Percentiles rank a stretch among this genome's conserved stretches.
phyloP scores from a whole-genome alignment of 768 basidiomycete species.

The Arthromyces matolae region DNA sequence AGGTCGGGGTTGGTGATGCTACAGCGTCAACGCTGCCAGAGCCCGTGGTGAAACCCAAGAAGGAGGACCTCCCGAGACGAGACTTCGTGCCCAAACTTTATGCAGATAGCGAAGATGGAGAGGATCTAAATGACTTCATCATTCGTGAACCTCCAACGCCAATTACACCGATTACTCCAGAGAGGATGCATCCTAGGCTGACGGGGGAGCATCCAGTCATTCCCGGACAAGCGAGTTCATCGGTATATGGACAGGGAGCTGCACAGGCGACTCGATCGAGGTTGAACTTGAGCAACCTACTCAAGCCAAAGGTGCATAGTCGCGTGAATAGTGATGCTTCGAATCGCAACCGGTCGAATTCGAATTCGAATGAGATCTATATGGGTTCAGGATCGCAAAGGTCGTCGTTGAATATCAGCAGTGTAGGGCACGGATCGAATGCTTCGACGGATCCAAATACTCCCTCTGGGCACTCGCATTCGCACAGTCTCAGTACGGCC shows the following conservation, averaged over 20 bases:
- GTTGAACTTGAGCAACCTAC: constrained; percentile 37
- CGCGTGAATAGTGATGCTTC: constrained; percentile 39
- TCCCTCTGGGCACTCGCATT: too few relatives aligned
- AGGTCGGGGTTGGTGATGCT: constrained; percentile 69
- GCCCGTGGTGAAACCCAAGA: constrained; percentile 18
- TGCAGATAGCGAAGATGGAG: constrained; percentile 13
- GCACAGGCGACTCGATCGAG: constrained; percentile 33
- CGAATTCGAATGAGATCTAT: not conserved
- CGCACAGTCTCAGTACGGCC: too few relatives aligned
- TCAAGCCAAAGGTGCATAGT: constrained; percentile 40
- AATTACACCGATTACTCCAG: constrained; percentile 13
- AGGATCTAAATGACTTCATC: constrained; percentile 18
- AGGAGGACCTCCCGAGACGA: constrained; percentile 20
- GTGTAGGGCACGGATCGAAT: not conserved
- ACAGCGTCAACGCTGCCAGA: constrained; percentile 26
- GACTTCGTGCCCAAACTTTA: too few relatives aligned
- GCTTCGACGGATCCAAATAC: too few relatives aligned
- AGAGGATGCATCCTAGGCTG: constrained; percentile 11
- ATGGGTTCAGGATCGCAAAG: constrained; percentile 6
- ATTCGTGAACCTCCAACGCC: constrained; percentile 13
- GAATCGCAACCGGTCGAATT: constrained; percentile 14
- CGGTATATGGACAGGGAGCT: constrained; percentile 12
- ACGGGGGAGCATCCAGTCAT: constrained; percentile 15
- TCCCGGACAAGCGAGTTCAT: constrained; percentile 14
- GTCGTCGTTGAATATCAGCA: constrained; percentile 6